Evolutionary conservation across 2,329 filamentous ascomycete species (phyloP).

Genomic region (Aureobasidium sp.): DNA sequence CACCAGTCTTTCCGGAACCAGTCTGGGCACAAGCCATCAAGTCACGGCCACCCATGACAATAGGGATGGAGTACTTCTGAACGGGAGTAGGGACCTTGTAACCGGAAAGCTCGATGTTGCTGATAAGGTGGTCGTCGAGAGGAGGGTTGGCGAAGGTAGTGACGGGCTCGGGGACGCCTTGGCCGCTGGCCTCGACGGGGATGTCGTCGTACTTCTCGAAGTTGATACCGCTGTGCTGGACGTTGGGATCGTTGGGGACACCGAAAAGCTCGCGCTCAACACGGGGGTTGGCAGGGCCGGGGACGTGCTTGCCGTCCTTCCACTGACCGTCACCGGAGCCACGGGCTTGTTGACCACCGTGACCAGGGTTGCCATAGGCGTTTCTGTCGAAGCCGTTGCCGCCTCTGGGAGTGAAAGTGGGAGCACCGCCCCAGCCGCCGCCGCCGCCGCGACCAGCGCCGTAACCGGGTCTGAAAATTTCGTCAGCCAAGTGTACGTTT

Average conservation of each 20-base stretch:
- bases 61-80: conserved; percentile 98
- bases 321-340: conserved; percentile 94
- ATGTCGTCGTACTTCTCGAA: conserved; percentile 99
- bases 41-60: conserved; percentile 95
- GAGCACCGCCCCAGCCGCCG: conserved; percentile 45
- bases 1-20: conserved; percentile 98
- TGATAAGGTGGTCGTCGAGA: conserved; percentile 84
- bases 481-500: conserved; percentile 17
- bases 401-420: conserved; percentile 47
- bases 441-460: conserved; percentile 31
- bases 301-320: conserved; percentile 93
- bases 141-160: conserved; percentile 88
- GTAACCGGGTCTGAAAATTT: conserved; percentile 31
- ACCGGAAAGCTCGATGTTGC: conserved; percentile 86
- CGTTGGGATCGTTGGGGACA: conserved; percentile 78
- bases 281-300: conserved; percentile 79
- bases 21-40: conserved; percentile 99
- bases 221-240: conserved; percentile 98
- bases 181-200: conserved; percentile 91
- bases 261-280: conserved; percentile 95
- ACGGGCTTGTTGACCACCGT: conserved; percentile 50
- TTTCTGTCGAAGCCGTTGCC: conserved; percentile 51
- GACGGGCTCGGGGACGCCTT: conserved; percentile 86
- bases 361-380: conserved; percentile 51
- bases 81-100: conserved; percentile 97